Evolutionary conservation across 495 filamentous ascomycete species (phyloP).

Genomic region (Wilcoxina mikolae): DNA sequence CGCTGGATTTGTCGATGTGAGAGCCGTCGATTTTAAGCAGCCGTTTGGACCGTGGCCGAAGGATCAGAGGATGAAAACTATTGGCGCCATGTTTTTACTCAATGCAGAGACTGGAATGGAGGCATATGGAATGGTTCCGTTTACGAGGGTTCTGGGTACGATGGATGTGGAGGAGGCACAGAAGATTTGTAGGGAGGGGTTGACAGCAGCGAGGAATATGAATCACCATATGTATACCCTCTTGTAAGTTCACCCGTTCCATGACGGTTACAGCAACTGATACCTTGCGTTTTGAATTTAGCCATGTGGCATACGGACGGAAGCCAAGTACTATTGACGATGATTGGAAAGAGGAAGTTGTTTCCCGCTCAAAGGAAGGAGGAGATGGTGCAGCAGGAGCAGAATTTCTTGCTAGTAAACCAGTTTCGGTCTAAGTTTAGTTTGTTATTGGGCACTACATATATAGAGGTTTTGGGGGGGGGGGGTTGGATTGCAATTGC

Average conservation of each 20-base stretch:
- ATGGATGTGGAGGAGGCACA: background rate
- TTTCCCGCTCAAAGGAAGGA: no score
- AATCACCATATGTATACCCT: background rate
- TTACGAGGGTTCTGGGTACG: constrained; percentile 9
- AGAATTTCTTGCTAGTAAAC: no score
- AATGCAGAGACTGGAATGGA: constrained; percentile 6
- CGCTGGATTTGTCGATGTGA: constrained; percentile 30
- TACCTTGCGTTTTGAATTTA: background rate
- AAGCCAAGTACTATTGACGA: no score
- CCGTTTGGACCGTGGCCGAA: constrained; percentile 13
- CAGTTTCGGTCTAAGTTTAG: no score
- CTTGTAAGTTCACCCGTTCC: background rate
- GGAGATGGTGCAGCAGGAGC: no score
- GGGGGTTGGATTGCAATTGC: no score
- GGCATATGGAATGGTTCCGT: constrained; percentile 7
- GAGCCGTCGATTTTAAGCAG: constrained; percentile 9
- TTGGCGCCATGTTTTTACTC: constrained; percentile 9
- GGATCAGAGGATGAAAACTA: constrained; percentile 5
- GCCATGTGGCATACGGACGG: background rate
- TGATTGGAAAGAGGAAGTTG: no score
- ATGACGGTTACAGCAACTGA: background rate
- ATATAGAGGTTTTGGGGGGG: no score
- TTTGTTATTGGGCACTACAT: no score
- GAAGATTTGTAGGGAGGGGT: background rate
- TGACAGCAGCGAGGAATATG: background rate